A percentile compares a stretch with the other conserved stretches of the same genome.
These are phyloP conservation scores for Trichoderma sp. DNA, from an alignment of 2,329 filamentous ascomycete species.

Conservation along the genomic window DNA sequence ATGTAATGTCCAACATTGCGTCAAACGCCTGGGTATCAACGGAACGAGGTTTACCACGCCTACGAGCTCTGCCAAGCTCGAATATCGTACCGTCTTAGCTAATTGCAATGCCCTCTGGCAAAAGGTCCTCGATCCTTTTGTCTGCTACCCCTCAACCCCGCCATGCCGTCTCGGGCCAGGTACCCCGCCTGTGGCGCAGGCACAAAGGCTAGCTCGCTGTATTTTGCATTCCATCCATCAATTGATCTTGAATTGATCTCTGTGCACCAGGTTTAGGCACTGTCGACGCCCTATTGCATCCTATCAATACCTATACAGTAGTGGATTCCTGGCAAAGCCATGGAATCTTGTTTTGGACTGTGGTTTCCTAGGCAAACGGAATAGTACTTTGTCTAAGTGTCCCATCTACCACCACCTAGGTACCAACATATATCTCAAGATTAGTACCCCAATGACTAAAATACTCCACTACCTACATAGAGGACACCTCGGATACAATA, in stretches of 20 bases:
- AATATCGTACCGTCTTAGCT: background rate
- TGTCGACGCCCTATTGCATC: background rate
- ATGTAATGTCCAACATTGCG: no score
- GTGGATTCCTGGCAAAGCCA: background rate
- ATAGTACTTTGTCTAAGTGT: background rate
- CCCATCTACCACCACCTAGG: background rate
- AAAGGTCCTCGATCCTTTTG: background rate
- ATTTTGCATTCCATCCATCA: background rate
- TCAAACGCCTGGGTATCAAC: background rate
- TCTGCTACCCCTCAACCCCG: conserved; percentile 19
- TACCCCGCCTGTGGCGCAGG: conserved; percentile 21
- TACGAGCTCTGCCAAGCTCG: background rate
- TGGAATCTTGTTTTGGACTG: background rate
- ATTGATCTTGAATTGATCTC: background rate
- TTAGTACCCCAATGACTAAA: background rate
- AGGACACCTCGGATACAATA: background rate
- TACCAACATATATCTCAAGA: background rate
- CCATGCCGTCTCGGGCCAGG: conserved; percentile 10
- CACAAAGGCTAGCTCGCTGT: background rate
- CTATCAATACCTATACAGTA: background rate
- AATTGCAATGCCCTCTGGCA: background rate
- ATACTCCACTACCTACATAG: background rate
- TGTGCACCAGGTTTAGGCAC: background rate
- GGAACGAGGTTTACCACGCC: background rate
- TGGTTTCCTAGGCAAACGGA: background rate